These are phyloP conservation scores for Pseudevernia furfuracea DNA, from an alignment of 495 filamentous ascomycete species.

Conservation along the genomic window DNA sequence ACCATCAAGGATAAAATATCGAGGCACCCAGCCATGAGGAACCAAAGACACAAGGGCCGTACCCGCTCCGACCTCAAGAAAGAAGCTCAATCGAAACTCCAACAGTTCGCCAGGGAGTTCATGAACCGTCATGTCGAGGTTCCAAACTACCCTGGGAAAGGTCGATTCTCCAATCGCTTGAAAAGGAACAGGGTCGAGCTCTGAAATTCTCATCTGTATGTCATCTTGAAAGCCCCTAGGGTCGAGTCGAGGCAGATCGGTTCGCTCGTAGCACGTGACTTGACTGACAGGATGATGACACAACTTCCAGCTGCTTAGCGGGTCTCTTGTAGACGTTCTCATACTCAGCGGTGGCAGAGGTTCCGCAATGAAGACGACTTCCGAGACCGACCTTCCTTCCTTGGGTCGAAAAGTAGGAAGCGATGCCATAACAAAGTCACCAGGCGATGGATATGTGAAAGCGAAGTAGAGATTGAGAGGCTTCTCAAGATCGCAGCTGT, in stretches of 20 bases:
- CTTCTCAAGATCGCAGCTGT: constrained; percentile 10
- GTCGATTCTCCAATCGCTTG: not conserved
- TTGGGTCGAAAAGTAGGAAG: constrained; percentile 14
- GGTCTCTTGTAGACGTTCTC: not conserved
- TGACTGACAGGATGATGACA: not conserved
- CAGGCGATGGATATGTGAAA: not conserved
- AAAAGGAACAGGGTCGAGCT: constrained; percentile 14
- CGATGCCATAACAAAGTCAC: not conserved
- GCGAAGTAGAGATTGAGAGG: constrained; percentile 14
- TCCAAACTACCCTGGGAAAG: constrained; percentile 4
- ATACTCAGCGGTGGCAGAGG: constrained; percentile 12
- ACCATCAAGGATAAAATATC: constrained; percentile 13
- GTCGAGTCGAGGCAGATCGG: constrained; percentile 12
- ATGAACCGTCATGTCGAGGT: constrained; percentile 14
- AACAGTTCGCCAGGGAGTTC: not conserved
- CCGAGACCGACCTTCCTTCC: constrained; percentile 4
- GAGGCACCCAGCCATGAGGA: constrained; percentile 15
- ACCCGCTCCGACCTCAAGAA: constrained; percentile 7
- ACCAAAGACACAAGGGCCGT: constrained; percentile 3
- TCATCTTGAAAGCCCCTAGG: constrained; percentile 18
- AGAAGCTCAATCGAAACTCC: constrained; percentile 19
- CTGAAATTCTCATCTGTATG: constrained; percentile 7
- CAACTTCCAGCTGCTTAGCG: constrained; percentile 17
- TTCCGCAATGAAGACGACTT: constrained; percentile 10
- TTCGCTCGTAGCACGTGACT: constrained; percentile 16